Conservation (phyloP, 2,329 filamentous ascomycete species). For the Dactylonectria estremocensis region DNA sequence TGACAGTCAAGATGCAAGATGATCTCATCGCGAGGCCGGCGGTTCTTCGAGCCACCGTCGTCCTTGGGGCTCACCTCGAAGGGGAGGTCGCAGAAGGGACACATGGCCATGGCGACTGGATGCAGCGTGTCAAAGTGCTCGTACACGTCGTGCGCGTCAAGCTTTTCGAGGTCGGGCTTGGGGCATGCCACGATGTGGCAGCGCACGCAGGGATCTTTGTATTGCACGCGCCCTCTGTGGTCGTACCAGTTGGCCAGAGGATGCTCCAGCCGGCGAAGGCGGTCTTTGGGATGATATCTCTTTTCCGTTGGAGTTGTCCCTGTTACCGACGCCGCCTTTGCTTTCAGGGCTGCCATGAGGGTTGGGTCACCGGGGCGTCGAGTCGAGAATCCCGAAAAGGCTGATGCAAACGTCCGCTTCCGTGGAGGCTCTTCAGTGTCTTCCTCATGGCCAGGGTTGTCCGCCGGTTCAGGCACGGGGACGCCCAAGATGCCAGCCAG, state of each 20-base stretch:
- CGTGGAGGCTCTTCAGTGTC: no score
- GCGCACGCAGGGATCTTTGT: conserved; percentile 23
- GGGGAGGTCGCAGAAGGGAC: conserved; percentile 37
- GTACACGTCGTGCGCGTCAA: conserved; percentile 30
- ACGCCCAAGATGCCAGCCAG: conserved; percentile 35
- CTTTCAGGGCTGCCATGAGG: no score
- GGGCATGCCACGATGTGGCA: conserved; percentile 27
- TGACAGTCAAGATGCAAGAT: conserved; percentile 44
- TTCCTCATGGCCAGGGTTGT: no score
- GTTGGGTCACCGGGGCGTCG: no score
- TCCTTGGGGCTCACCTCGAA: conserved; percentile 2
- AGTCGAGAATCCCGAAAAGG: no score
- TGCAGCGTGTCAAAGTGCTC: conserved; percentile 34
- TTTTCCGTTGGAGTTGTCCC: not conserved
- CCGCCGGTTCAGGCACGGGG: not conserved
- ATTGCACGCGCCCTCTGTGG: not conserved
- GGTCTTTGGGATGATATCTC: not conserved
- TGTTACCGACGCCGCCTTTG: not conserved
- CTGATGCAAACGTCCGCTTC: no score
- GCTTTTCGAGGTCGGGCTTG: conserved; percentile 3
- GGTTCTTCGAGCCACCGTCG: not conserved
- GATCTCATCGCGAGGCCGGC: conserved; percentile 15
- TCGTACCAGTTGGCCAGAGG: conserved; percentile 38
- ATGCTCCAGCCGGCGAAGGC: conserved; percentile 30
- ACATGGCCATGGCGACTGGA: not conserved